Percentiles rank a stretch among this genome's conserved stretches.
These are phyloP conservation scores for Cladosporium sp. DNA, from an alignment of 2,329 filamentous ascomycete genomes.

Conservation along the genomic window DNA sequence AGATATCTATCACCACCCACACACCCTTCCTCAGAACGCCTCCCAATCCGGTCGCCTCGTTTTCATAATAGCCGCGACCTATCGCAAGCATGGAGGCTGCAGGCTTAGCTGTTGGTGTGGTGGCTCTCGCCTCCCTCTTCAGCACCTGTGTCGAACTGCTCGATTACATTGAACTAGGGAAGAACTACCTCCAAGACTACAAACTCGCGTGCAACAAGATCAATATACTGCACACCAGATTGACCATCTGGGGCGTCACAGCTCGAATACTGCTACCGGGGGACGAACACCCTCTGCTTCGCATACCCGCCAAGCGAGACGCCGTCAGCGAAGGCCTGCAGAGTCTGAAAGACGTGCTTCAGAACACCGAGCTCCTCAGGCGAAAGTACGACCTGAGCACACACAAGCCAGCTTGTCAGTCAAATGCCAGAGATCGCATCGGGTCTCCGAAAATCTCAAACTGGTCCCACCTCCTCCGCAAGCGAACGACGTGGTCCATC, in stretches of 20 bases:
- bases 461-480: background rate
- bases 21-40: no score
- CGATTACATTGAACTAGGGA: background rate
- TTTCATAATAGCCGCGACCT: no score
- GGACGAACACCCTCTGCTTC: no score
- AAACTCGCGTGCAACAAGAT: background rate
- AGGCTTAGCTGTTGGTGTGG: background rate
- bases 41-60: no score
- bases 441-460: no score
- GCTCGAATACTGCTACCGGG: background rate
- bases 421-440: no score
- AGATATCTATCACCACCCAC: no score
- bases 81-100: no score
- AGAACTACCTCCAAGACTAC: background rate
- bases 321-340: background rate
- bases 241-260: background rate
- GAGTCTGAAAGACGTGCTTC: background rate
- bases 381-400: background rate
- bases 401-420: no score
- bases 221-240: background rate
- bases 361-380: background rate
- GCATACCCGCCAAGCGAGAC: background rate
- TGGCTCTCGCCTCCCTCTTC: background rate
- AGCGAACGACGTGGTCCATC: background rate
- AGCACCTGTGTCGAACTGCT: background rate